Evolutionary conservation across 257 asterid genomes (phyloP), one percentile per base, ranked within the genome.

Genomic region (Haberlea rhodopensis): DNA sequence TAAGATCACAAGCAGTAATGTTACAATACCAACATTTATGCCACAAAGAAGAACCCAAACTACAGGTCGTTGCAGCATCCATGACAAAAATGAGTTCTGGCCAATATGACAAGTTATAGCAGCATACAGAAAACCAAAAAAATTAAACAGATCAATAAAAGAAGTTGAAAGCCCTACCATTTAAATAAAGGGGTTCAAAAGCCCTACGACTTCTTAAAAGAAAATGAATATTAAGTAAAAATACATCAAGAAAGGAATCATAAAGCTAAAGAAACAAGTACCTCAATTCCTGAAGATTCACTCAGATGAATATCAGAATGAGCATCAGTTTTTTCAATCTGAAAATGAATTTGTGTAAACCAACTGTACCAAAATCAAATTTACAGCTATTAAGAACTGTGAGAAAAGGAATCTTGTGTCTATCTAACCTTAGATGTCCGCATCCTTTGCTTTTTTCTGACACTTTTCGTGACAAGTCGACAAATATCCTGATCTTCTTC

Each of bases 381-480:
- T 43, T 15, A 43, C 32, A n/a, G n/a, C n/a, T n/a, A n/a, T n/a
- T n/a, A n/a, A n/a, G n/a, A n/a, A n/a, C n/a, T n/a, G n/a, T n/a
- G n/a, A n/a, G n/a, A n/a, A n/a, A n/a, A n/a, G n/a, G n/a, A n/a
- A n/a, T n/a, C n/a, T n/a, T n/a, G n/a, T n/a, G n/a, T n/a, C n/a
- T n/a, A n/a, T n/a, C n/a, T n/a, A n/a, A n/a, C n/a, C n/a, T n/a
- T n/a, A n/a, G n/a, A n/a, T n/a, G n/a, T n/a, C n/a, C n/a, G n/a
- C n/a, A 52, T 31, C 76, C 77, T 87, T 62, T 83, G 84, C 52
- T 78, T 86, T 78, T 76, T 87, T 67, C 86, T 81, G 48, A 69
- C n/a, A n/a, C n/a, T n/a, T n/a, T n/a, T n/a, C n/a, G n/a, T n/a
- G n/a, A n/a, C 79, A 65, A 73, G 60, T 28, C 60, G 81, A 60